Evolutionary conservation across 2,329 filamentous ascomycete genomes (phyloP), one percentile per base, ranked within the genome.

Genomic region (Aulographum hederae): DNA sequence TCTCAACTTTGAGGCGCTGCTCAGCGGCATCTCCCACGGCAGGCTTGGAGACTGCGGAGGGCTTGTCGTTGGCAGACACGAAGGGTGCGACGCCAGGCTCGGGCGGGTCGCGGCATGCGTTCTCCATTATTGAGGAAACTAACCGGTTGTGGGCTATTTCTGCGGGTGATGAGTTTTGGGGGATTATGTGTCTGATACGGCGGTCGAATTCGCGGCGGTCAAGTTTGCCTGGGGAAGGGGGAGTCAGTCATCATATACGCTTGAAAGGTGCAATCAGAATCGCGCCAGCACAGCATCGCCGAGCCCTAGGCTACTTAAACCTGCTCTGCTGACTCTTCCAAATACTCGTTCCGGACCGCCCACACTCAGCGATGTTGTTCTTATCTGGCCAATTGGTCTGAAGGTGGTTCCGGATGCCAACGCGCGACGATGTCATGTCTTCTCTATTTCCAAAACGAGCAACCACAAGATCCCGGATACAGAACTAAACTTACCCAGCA

Each of bases 41-140:
- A 11, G 62, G 61, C 42, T 76, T 70, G 4, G 80, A 77, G 12
- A 86, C 78, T 32, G 71, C 65, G 26, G 57, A 73, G 30, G 71
- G 73, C 13, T 86, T 93, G 38, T 89, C 86, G 38, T 68, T 71
- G 20, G 69, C 68, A 25, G 66, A 65, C 30, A 76, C 71, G 67
- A 68, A 76, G 42, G 60, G 64, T 37, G 71, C 71, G 36, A 73
- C 65, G 27, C 69, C 68, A 35, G 69, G 63, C 33, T 71, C 67
- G 2, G 71, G 71, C 19, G 65, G 54, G 43, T 76, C 71, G 43
- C 69, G 62, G 36, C 55, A 57, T 15, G 64, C 56, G 42, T 76
- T 76, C 15, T 60, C 64, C 38, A 67, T 65, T 30, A 76, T 60
- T 15, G 65, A 65, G 41, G 61, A 59, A 36, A 75, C 48, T 26